A percentile compares a stretch with the other conserved stretches of the same genome.
These are phyloP conservation scores for Candida nanaspora DNA, from an alignment of 805 yeast species.

Conservation along the genomic window DNA sequence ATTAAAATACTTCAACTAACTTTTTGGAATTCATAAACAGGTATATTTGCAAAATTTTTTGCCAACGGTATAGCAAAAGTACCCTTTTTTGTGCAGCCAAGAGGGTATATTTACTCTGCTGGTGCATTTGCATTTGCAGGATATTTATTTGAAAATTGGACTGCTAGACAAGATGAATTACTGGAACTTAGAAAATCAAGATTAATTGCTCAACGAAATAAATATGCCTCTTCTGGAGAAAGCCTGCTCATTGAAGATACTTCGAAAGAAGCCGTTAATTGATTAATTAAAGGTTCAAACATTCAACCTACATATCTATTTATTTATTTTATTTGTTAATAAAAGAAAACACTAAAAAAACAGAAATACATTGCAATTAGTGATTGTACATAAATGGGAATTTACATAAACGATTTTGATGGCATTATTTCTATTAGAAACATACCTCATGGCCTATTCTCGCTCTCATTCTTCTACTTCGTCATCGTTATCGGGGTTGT, in stretches of 20 bases:
- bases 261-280: not conserved
- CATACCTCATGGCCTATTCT: too few relatives aligned
- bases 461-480: too few relatives aligned
- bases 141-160: conserved; percentile 29
- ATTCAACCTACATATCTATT: too few relatives aligned
- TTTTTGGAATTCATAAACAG: conserved; percentile 9
- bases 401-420: too few relatives aligned
- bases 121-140: conserved; percentile 37
- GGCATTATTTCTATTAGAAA: too few relatives aligned
- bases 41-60: conserved; percentile 35
- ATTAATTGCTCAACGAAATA: conserved; percentile 11
- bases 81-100: conserved; percentile 29
- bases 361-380: too few relatives aligned
- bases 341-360: too few relatives aligned
- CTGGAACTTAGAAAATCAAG: conserved; percentile 30
- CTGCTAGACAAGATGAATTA: conserved; percentile 30
- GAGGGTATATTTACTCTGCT: conserved; percentile 37
- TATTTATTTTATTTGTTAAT: too few relatives aligned
- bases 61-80: conserved; percentile 37
- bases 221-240: not conserved
- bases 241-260: not conserved
- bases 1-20: not conserved
- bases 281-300: too few relatives aligned
- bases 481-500: not conserved
- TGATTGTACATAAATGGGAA: too few relatives aligned